These are phyloP conservation scores for Fusarium concolor DNA, from an alignment of 2,329 filamentous ascomycete species.

Conservation along the genomic window DNA sequence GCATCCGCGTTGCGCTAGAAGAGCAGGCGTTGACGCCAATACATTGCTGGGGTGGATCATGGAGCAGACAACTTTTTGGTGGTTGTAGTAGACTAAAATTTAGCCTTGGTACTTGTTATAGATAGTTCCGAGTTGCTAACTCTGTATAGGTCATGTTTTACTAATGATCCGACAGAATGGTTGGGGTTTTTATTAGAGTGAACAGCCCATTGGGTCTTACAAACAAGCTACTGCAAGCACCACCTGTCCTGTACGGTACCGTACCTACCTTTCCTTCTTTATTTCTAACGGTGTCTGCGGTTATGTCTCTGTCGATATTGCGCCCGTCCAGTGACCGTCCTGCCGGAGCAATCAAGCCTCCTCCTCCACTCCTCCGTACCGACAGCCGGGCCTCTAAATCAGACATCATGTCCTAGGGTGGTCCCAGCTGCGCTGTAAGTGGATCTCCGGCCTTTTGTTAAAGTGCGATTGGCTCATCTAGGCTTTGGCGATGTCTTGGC, in stretches of 20 bases:
- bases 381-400: constrained; percentile 44
- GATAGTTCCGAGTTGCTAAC: constrained; percentile 17
- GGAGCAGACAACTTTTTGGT: constrained; percentile 27
- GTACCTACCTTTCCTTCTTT: constrained; percentile 8
- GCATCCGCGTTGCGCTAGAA: constrained; percentile 47
- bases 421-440: constrained; percentile 34
- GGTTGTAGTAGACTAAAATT: constrained; percentile 17
- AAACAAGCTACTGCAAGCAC: background rate
- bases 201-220: background rate
- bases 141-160: constrained; percentile 2
- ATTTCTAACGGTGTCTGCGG: constrained; percentile 15
- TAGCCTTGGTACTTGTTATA: constrained; percentile 16
- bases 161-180: constrained; percentile 28
- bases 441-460: constrained; percentile 23
- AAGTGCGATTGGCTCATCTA: constrained; percentile 11
- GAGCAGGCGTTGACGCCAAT: constrained; percentile 46
- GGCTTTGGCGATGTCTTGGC: constrained; percentile 14
- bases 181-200: constrained; percentile 3
- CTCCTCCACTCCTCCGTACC: constrained; percentile 33
- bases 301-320: constrained; percentile 15
- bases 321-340: constrained; percentile 30
- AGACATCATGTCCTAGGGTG: constrained; percentile 39
- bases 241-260: background rate
- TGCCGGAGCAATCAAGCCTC: constrained; percentile 33
- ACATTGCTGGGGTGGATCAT: constrained; percentile 43